Conservation (phyloP, 2,329 filamentous ascomycete genomes). For the Cladosporium sphaerospermum region DNA sequence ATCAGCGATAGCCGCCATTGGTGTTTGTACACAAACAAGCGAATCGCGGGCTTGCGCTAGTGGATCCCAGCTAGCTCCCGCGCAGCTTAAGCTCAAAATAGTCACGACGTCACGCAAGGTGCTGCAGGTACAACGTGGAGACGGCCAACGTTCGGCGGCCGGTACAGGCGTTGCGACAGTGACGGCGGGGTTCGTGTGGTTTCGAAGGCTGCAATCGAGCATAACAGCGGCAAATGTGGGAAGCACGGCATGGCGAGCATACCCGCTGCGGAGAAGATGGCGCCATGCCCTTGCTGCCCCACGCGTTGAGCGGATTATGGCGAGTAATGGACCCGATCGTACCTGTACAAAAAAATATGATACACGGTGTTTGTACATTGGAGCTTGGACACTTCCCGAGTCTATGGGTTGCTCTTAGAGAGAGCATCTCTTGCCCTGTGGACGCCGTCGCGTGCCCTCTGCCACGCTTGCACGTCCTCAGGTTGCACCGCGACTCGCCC, state of each 20-base stretch:
- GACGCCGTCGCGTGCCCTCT: constrained; percentile 40
- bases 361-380: neutral
- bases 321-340: too few species aligned
- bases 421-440: constrained; percentile 42
- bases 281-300: too few species aligned
- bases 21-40: too few species aligned
- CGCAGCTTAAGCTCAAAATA: too few species aligned
- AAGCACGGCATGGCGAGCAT: too few species aligned
- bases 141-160: constrained; percentile 2
- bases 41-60: too few species aligned
- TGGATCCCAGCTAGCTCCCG: too few species aligned
- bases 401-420: constrained; percentile 20
- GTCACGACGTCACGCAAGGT: neutral
- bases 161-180: constrained; percentile 9
- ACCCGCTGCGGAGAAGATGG: too few species aligned
- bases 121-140: constrained; percentile 1
- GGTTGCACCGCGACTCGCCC: constrained; percentile 33
- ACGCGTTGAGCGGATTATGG: too few species aligned
- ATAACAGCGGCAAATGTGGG: too few species aligned
- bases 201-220: neutral
- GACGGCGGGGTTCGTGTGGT: neutral
- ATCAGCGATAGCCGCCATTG: too few species aligned
- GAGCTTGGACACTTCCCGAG: neutral
- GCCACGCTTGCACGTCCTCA: constrained; percentile 35
- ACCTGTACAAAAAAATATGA: too few species aligned